phyloP scores from a whole-genome alignment of 2,329 filamentous ascomycete species.

The Pseudogymnoascus sp. region DNA sequence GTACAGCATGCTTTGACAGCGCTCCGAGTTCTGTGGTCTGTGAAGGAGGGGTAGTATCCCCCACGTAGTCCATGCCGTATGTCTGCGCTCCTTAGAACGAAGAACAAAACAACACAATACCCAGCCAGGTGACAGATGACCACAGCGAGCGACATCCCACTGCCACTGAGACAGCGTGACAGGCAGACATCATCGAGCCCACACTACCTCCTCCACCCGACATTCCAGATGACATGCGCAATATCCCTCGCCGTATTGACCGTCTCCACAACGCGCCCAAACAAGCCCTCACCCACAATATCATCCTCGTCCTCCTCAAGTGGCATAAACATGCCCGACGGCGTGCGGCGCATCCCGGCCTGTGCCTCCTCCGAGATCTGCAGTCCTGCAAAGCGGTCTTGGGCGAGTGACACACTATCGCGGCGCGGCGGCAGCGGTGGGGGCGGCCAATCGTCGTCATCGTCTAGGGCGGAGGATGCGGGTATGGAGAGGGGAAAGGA shows the following conservation, averaged over 20 bases:
- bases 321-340: conserved; percentile 88
- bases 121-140: too few species aligned
- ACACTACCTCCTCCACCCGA: conserved; percentile 44
- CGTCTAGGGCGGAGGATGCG: conserved; percentile 28
- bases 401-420: conserved; percentile 22
- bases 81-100: background rate
- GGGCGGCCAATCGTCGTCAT: conserved; percentile 43
- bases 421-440: conserved; percentile 21
- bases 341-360: conserved; percentile 62
- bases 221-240: conserved; percentile 64
- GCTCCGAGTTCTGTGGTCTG: background rate
- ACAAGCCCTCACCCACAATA: conserved; percentile 48
- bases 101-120: background rate
- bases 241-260: conserved; percentile 64
- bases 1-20: background rate
- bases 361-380: conserved; percentile 18
- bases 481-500: background rate
- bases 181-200: background rate
- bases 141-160: too few species aligned
- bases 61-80: background rate
- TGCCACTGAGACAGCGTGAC: too few species aligned
- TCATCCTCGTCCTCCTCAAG: conserved; percentile 66
- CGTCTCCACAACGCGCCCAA: conserved; percentile 30
- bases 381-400: conserved; percentile 23
- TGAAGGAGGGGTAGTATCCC: background rate